Evolutionary conservation across 2,329 filamentous ascomycete species (phyloP), one percentile per base, ranked within the genome.

Genomic region (Ophiosphaerella korrae): DNA sequence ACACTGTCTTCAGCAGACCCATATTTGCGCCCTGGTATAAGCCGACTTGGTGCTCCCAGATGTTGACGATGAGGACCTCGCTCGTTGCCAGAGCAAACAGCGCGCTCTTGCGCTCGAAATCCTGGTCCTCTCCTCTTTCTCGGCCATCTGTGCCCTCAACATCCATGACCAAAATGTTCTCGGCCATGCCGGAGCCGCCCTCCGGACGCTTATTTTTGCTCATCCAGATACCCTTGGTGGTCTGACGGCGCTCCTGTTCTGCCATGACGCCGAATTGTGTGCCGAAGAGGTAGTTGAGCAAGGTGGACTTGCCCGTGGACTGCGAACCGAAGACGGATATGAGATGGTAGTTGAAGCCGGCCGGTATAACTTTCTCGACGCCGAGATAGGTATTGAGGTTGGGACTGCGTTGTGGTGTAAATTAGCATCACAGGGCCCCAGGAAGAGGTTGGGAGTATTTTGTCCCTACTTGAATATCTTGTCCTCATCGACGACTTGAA

Each of bases 221-320:
- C 88, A 99, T 88, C 94, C 94, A 99, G 73, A 99, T 99, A 71
- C 94, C 94, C 80, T 97, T 99, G 38, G 94, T 99, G 0, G 94
- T 99, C 81, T 99, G 94, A 55, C 92, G 87, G 59, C 94, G 86
- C 75, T 97, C 92, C 56, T 86, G 83, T 81, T 99, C 94, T 65
- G 91, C 90, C 94, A 99, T 99, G 72, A 99, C 93, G 63, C 91
- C 93, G 78, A 99, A 99, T 50, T 92, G 84, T 62, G 94, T 99
- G 57, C 91, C 90, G 73, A 99, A 99, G 50, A 99, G 86, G 76
- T 93, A 83, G 79, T 99, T 99, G 59, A 99, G 86, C 39, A 99
- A 83, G 5, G 94, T 99, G 39, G 94, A 97, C 79, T 99, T 99
- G 64, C 94, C 94, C 32, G 94, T 99, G 18, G 94, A 97, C 80